Conservation (phyloP, 352 stramenopile species). For the Paralagenidium karlingii region DNA sequence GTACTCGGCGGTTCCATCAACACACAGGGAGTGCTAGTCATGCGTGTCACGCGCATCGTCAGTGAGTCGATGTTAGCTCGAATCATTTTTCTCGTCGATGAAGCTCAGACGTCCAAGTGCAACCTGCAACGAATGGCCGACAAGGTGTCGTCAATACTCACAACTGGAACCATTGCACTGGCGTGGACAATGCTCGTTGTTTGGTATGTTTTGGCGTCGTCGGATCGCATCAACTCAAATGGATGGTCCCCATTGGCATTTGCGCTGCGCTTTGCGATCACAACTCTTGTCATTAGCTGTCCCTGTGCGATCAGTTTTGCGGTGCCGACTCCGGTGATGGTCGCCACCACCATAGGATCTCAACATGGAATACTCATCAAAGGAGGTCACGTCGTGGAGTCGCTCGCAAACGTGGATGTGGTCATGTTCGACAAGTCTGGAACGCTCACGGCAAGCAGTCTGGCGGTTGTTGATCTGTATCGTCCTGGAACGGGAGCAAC, state of each 20-base stretch:
- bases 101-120: conserved; percentile 53
- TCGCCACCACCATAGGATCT: conserved; percentile 64
- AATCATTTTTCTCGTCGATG: conserved; percentile 59
- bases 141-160: conserved; percentile 54
- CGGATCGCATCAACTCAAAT: conserved; percentile 21
- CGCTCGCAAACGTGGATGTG: conserved; percentile 41
- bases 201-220: conserved; percentile 49
- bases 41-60: conserved; percentile 62
- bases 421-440: conserved; percentile 80
- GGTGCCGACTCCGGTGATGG: conserved; percentile 64
- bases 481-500: too few relatives aligned
- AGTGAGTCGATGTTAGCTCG: conserved; percentile 69
- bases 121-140: conserved; percentile 52
- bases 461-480: conserved; percentile 33
- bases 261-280: conserved; percentile 67
- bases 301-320: conserved; percentile 66
- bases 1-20: conserved; percentile 70
- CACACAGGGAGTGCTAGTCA: conserved; percentile 40
- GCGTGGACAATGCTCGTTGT: conserved; percentile 43
- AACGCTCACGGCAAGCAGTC: conserved; percentile 51
- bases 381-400: conserved; percentile 51
- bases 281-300: conserved; percentile 65
- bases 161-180: conserved; percentile 55
- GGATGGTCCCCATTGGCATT: conserved; percentile 55
- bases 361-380: conserved; percentile 77